These are phyloP conservation scores for Heimioporus retisporus DNA, from an alignment of 1,284 basidiomycete genomes.

Conservation along the genomic window DNA sequence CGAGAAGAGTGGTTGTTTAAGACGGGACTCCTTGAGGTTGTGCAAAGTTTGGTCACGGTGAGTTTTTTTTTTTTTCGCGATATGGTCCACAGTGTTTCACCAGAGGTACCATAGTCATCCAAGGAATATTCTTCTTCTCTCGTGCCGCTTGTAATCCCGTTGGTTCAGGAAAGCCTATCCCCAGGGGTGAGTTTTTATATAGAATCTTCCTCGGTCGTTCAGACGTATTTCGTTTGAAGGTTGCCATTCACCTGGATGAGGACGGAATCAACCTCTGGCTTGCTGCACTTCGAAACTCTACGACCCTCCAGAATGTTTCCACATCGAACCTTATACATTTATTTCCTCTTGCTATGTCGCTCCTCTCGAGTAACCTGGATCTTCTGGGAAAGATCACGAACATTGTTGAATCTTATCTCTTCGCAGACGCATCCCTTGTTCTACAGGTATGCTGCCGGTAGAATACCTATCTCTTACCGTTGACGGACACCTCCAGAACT, in stretches of 20 bases:
- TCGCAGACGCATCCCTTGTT: conserved; percentile 76
- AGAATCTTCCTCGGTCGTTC: conserved; percentile 10
- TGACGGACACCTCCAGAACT: conserved; percentile 49
- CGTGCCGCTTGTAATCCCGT: conserved; percentile 70
- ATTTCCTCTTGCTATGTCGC: conserved; percentile 70
- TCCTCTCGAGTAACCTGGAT: conserved; percentile 81
- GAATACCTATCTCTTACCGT: background rate
- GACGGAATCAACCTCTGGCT: conserved; percentile 86
- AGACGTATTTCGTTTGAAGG: conserved; percentile 51
- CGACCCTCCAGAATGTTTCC: conserved; percentile 59
- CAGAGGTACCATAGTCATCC: conserved; percentile 58
- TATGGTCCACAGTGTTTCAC: background rate
- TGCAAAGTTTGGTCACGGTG: conserved; percentile 81
- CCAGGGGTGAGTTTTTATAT: conserved; percentile 59
- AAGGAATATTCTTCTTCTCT: conserved; percentile 70
- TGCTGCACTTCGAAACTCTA: conserved; percentile 76
- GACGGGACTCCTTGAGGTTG: conserved; percentile 74
- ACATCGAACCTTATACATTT: conserved; percentile 74
- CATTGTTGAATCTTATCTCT: conserved; percentile 85
- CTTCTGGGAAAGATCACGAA: conserved; percentile 73
- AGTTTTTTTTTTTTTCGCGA: conserved; percentile 25
- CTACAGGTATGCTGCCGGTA: conserved; percentile 64
- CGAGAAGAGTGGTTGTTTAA: conserved; percentile 88
- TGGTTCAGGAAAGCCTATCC: conserved; percentile 81
- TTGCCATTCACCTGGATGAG: conserved; percentile 79